Evolutionary conservation across 805 yeast genomes (phyloP), one percentile per base, ranked within the genome.

Genomic region (Lachancea sp.): DNA sequence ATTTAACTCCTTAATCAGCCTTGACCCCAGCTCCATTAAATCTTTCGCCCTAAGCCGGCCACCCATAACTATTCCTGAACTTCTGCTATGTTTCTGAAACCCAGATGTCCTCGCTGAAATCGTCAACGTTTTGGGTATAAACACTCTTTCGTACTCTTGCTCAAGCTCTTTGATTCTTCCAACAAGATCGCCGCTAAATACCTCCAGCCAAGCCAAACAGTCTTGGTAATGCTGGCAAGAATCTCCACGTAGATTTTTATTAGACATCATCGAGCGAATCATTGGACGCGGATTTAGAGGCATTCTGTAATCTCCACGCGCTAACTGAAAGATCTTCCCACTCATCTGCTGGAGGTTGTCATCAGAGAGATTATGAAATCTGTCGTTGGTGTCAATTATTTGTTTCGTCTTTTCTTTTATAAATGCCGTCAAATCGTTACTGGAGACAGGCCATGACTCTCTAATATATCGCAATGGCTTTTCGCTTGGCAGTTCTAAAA

Each of bases 221-320:
- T 85, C 95, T 2, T 64, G 65, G 5, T 70, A 46, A 2, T 69
- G 68, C 3, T 60, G 61, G 2, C 89, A 77, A 0, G 77, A 65
- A 8, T 68, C 67, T 0, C 75, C 72, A 36, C 80, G 62, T 59
- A 90, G 80, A 55, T 88, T 86, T 56, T 92, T 92, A 36, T 80
- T 79, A 0, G 96, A 82, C 63, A 80, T 79, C 97, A 92, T 90
- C 0, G 95, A 80, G 56, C 88, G 86, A 7, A 84, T 69, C 19
- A 78, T 77, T 0, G 78, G 73, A 34, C 83, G 68, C 9, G 74
- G 67, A 7, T 70, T 68, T 4, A 92, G 63, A 17, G 78, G 80
- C n/a, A 67, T 67, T 28, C 64, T 49, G 43, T 69, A 69, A 8
- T 68, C 61, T 0, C 97, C 97, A 22, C 88, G 65, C 0, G 80